Base-by-base conservation (phyloP, 305 asterid species). In the Solanum hybrid region DNA sequence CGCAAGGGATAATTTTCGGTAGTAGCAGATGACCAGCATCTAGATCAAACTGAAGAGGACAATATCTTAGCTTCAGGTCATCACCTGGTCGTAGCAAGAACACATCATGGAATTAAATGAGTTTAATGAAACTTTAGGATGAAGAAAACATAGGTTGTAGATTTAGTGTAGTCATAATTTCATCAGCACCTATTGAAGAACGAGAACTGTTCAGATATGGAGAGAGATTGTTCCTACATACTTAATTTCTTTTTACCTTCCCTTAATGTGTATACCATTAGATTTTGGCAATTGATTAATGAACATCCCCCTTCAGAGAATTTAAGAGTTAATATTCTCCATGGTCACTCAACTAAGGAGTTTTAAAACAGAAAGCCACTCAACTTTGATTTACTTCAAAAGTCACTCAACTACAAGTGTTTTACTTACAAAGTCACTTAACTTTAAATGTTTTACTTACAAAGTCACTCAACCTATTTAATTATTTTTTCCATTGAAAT, bases 21-120 rank as follows among this genome's bases (percentile, higher is more conserved):
- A 97, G 93, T 75, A 93, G 92, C 76, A 90, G 91, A 90, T 97
- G 98, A 91, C 95, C 97, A 92, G 99, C 99, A 90, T 97, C 96
- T 92, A 95, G 94, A 92, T 97, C 98, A 92, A 97, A 97, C 68
- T 90, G 92, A 90, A 93, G 94, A 89, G 97, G 98, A 92, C 94
- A 91, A 89, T 93, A 94, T 36, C 92, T 89, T 70, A 82, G 86
- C 90, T 89, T 92, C 90, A 90, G 89, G 89, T 91, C 88, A 91
- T 89, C 80, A 85, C 95, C 98, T 97, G 96, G 82, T 90, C 81
- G 89, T 91, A 80, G 80, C 86, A 36, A 90, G 9, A 70, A 82
- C 87, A 24, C 51, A 78, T 37, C 77, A 70, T 33, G 13, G 78
- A 57, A 51, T 37, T 29, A 77, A 24, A 31, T 79, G 41, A 85